These are phyloP conservation scores for Aspergillus pseudoglaucus DNA, from an alignment of 2,329 filamentous ascomycete species.

Conservation along the genomic window DNA sequence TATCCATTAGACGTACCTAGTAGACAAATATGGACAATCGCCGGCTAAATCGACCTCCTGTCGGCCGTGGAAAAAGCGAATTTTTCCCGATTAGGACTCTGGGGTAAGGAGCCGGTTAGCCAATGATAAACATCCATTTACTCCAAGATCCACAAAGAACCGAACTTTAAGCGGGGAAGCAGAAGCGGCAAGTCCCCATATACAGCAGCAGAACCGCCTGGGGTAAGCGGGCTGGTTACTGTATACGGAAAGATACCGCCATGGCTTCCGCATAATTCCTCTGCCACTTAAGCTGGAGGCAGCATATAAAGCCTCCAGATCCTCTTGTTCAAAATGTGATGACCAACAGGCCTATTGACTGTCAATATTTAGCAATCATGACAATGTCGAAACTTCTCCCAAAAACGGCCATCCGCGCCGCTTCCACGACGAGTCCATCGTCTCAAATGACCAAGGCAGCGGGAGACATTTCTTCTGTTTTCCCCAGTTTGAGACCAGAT, in stretches of 20 bases:
- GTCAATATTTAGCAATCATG: slow-evolving; percentile 13
- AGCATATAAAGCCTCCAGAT: slow-evolving; percentile 11
- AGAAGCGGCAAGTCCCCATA: slow-evolving; percentile 5
- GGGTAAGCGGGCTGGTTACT: slow-evolving; percentile 12
- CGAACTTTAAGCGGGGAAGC: not conserved
- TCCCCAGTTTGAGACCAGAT: slow-evolving; percentile 39
- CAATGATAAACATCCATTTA: not conserved
- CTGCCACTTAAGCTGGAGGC: not conserved
- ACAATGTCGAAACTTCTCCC: slow-evolving; percentile 24
- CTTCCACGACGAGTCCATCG: slow-evolving; percentile 23
- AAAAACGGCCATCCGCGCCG: slow-evolving; percentile 21
- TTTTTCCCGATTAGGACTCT: not conserved
- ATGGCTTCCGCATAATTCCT: slow-evolving; percentile 6
- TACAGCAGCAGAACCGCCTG: slow-evolving; percentile 1
- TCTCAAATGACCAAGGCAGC: slow-evolving; percentile 36
- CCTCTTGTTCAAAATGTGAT: not conserved
- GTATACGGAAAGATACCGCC: slow-evolving; percentile 2
- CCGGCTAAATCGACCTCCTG: not conserved
- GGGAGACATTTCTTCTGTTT: slow-evolving; percentile 45
- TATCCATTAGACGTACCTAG: too few species aligned
- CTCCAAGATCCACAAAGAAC: not conserved
- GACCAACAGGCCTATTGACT: too few species aligned
- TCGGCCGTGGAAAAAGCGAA: not conserved
- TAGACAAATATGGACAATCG: too few species aligned
- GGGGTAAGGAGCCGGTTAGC: not conserved